phyloP scores from a whole-genome alignment of 2,329 filamentous ascomycete species.

The Thielaviopsis ethacetica region DNA sequence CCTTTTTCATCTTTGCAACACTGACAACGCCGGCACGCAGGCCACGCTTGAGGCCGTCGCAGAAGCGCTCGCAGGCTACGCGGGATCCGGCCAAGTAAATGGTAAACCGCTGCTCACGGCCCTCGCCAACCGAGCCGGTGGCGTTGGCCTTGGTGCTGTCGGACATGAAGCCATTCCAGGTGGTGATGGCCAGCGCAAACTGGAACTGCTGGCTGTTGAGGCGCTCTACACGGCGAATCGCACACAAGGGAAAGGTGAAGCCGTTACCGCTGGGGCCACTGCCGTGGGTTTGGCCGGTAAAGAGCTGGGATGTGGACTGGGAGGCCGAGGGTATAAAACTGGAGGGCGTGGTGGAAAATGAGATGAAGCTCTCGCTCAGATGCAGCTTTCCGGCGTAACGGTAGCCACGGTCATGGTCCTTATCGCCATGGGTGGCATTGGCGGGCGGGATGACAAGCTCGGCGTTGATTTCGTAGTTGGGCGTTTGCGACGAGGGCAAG shows the following conservation, averaged over 20 bases:
- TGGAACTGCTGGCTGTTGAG: slow-evolving; percentile 82
- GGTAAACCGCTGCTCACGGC: slow-evolving; percentile 67
- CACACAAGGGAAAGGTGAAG: slow-evolving; percentile 84
- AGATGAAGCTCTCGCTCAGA: slow-evolving; percentile 84
- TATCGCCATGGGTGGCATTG: slow-evolving; percentile 49
- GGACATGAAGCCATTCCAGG: slow-evolving; percentile 65
- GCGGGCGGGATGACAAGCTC: slow-evolving; percentile 76
- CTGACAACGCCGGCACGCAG: slow-evolving; percentile 75
- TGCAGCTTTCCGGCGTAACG: slow-evolving; percentile 88
- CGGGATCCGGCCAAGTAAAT: slow-evolving; percentile 81
- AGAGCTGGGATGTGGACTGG: slow-evolving; percentile 62
- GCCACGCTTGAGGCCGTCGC: slow-evolving; percentile 84
- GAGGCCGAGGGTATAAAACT: slow-evolving; percentile 73
- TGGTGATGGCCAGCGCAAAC: slow-evolving; percentile 88
- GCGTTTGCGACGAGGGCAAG: slow-evolving; percentile 79
- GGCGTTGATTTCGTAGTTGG: slow-evolving; percentile 88
- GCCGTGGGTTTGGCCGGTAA: slow-evolving; percentile 85
- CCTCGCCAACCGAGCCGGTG: not conserved
- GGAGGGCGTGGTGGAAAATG: slow-evolving; percentile 85
- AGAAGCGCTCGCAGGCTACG: slow-evolving; percentile 84
- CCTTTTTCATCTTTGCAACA: slow-evolving; percentile 66
- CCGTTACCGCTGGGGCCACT: slow-evolving; percentile 88
- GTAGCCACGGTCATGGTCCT: slow-evolving; percentile 57
- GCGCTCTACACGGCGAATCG: slow-evolving; percentile 80
- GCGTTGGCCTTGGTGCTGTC: slow-evolving; percentile 30